These are phyloP conservation scores for Diaporthe longicolla DNA, from an alignment of 2,329 filamentous ascomycete species.

Conservation along the genomic window DNA sequence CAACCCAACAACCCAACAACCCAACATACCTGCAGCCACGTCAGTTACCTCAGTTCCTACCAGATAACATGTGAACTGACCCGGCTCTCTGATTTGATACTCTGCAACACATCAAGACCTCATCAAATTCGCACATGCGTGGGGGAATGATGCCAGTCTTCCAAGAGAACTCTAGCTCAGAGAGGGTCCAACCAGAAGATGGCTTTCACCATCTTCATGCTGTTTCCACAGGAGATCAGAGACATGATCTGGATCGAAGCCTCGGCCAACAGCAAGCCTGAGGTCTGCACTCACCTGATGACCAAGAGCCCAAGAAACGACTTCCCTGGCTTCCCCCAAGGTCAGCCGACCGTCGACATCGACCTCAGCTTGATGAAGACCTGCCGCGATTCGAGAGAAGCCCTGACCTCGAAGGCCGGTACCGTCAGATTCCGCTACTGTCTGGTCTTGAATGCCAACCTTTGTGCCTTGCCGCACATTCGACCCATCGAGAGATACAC, in stretches of 20 bases:
- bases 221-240: conserved; percentile 1
- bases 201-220: not conserved
- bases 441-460: not conserved
- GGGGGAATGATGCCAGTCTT: too few relatives aligned
- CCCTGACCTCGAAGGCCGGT: not conserved
- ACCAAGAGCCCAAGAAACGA: not conserved
- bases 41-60: too few relatives aligned
- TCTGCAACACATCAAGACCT: too few relatives aligned
- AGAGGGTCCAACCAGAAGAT: not conserved
- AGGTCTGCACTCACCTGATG: not conserved
- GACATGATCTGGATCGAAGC: not conserved
- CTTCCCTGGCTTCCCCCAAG: not conserved
- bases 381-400: not conserved
- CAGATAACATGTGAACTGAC: too few relatives aligned
- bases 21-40: too few relatives aligned
- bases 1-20: too few relatives aligned
- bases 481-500: conserved; percentile 2
- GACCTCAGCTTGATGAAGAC: not conserved
- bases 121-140: too few relatives aligned
- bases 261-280: not conserved
- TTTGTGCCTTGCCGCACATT: conserved; percentile 16
- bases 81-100: too few relatives aligned
- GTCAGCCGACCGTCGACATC: conserved; percentile 4
- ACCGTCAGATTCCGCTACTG: conserved; percentile 5
- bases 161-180: not conserved